Base-by-base conservation (phyloP, 2,329 filamentous ascomycete genomes). In the Colletotrichum liaoningense region DNA sequence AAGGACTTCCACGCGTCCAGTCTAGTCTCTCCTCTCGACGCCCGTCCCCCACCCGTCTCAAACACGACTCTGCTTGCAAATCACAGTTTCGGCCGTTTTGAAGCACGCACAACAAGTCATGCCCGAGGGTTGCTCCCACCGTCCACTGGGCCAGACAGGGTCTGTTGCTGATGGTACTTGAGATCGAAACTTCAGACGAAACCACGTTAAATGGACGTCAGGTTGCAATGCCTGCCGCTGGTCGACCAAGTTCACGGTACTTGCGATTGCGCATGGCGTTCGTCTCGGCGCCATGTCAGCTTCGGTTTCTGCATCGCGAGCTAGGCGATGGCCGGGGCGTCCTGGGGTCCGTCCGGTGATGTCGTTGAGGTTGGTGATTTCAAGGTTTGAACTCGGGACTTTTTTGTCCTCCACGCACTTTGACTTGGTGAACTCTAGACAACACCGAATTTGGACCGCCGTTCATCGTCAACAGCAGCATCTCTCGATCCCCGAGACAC, bases 121-220 rank as follows among this genome's bases (percentile, higher is more conserved):
- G 72, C 72, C 42, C 24, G 22, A 57, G 19, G 38, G 22, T 22
- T 30, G 30, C 35, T 66, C 49, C 57, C 26, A 35, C 52, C 42
- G 24, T 28, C 35, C 59, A 63, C 60, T 54, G 67, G 28, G 22
- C 60, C 35, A 62, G 22, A 33, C 46, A 49, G 8, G 26, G 54
- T 30, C 28, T 67, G 54, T 35, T 62, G 57, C 58, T 55, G 63
- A 72, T 38, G 57, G 42, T 24, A 59, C 30, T 68, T 22, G 2
- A 56, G 52, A 74, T 68, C 63, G 63, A 63, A 24, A 63, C 38
- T 63, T 72, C 72, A 72, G 68, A 74, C 46, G 68, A 68, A 72
- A 64, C 63, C 52, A 68, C 42, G 56, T 66, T 71, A 42, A 71
- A 52, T 42, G 49, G 24, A 70, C 60, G 62, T 66, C 35, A 38